Evolutionary conservation across 2,329 filamentous ascomycete species (phyloP), one percentile per base, ranked within the genome.

Genomic region (Simplicillium aogashimaense): DNA sequence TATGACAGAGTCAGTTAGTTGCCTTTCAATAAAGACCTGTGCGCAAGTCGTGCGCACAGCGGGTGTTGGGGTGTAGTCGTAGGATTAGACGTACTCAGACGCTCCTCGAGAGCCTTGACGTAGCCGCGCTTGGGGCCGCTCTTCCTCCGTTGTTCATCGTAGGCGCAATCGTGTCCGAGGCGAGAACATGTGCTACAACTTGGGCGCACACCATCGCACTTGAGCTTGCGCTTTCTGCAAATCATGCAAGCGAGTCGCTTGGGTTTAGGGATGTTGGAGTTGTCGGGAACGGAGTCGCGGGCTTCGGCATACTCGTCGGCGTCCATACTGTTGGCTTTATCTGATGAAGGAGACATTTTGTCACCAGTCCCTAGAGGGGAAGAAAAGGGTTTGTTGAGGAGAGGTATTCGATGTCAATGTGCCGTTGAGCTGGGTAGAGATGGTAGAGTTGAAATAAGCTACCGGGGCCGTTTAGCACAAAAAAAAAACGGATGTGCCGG

Each of bases 171-270:
- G 61, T 95, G 89, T 34, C 85, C 81, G 38, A 95, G 67, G n/a
- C 89, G 74, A 28, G 84, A 80, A 61, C 89, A 95, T 18, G 88
- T 95, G 52, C 83, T 87, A 58, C 89, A 95, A 50, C 83, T 86
- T 16, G 89, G 89, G 47, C 84, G 81, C 39, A 75, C 67, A 30
- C 88, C 88, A 58, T 95, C 89, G 61, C 89, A 95, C 63, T 84
- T 83, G 50, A 95, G 69, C 65, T 97, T 97, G 57, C 90, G 76
- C 64, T 89, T 92, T 53, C 90, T 75, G 58, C 92, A 98, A 46
- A 97, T 81, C 56, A 95, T 86, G 60, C 92, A 98, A 30, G 92
- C 92, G 53, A 97, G 84, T 50, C 90, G 78, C 70, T 97, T 97
- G n/a, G 82, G 81, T 53, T 86, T 86, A 37, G 84, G 81, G 16